Conservation (phyloP, 345 rosid genomes). For the Salix caprea region DNA sequence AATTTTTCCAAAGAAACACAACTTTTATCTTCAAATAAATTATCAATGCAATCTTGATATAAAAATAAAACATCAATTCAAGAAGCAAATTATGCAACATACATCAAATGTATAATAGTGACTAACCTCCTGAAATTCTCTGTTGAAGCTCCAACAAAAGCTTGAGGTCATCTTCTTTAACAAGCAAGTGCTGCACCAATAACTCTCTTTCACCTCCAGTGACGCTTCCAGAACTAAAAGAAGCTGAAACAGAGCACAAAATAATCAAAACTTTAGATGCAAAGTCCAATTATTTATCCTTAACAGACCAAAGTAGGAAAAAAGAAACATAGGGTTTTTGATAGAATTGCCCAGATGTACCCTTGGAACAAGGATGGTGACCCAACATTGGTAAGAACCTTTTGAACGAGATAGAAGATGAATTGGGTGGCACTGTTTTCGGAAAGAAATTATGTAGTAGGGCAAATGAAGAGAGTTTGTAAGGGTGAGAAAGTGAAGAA, state of each 20-base stretch:
- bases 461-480: slow-evolving; percentile 33
- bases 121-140: slow-evolving; percentile 53
- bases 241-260: slow-evolving; percentile 34
- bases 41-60: not conserved
- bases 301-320: not conserved
- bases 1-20: not conserved
- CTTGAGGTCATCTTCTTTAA: slow-evolving; percentile 59
- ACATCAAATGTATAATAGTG: not conserved
- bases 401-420: slow-evolving; percentile 8
- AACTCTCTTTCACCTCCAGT: slow-evolving; percentile 50
- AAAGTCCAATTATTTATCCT: not conserved
- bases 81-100: not conserved
- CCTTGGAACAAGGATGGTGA: slow-evolving; percentile 19
- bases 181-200: slow-evolving; percentile 82
- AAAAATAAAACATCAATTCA: not conserved
- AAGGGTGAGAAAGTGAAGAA: slow-evolving; percentile 26
- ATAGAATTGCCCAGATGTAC: slow-evolving; percentile 21
- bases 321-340: not conserved
- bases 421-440: slow-evolving; percentile 14
- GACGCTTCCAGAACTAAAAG: slow-evolving; percentile 43
- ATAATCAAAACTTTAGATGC: not conserved
- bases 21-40: not conserved
- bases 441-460: slow-evolving; percentile 22
- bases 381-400: slow-evolving; percentile 18
- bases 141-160: slow-evolving; percentile 58